Percentiles rank a stretch among this genome's conserved stretches.
phyloP scores from a whole-genome alignment of 192 early-diverging fungal genomes.

The Phlyctochytrium bullatum region DNA sequence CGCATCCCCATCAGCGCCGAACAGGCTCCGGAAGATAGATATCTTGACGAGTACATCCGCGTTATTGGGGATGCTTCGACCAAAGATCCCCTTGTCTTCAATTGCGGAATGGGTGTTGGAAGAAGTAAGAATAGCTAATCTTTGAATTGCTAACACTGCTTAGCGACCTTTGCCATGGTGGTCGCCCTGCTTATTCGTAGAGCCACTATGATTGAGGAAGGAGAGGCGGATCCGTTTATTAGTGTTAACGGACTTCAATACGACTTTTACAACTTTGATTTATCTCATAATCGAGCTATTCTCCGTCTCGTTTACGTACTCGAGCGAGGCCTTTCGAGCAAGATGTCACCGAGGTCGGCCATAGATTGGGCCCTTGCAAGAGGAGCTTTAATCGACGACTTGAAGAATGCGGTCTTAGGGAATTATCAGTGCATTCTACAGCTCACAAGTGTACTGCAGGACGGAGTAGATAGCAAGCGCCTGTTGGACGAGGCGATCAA shows the following conservation, averaged over 20 bases:
- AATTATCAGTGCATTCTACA: conserved; percentile 51
- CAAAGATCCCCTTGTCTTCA: conserved; percentile 54
- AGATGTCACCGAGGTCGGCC: conserved; percentile 42
- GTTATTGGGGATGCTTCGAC: conserved; percentile 38
- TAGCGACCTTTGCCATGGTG: conserved; percentile 60
- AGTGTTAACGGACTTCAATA: conserved; percentile 28
- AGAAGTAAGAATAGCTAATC: conserved; percentile 37
- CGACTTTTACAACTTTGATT: conserved; percentile 18
- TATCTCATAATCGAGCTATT: conserved; percentile 48
- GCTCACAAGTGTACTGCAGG: conserved; percentile 41
- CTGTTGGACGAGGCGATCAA: conserved; percentile 55
- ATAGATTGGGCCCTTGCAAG: conserved; percentile 57
- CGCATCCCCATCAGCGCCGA: conserved; percentile 62
- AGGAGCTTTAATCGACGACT: conserved; percentile 48
- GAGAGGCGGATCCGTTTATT: conserved; percentile 14
- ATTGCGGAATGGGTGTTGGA: conserved; percentile 66
- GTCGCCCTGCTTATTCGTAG: conserved; percentile 56
- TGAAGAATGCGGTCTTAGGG: conserved; percentile 55
- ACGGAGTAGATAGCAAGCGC: conserved; percentile 46
- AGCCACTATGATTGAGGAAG: conserved; percentile 41
- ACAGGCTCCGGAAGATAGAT: conserved; percentile 59
- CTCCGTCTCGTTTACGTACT: conserved; percentile 55
- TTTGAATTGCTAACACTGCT: background rate
- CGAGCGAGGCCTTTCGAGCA: conserved; percentile 44
- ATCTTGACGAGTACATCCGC: conserved; percentile 59